phyloP scores from a whole-genome alignment of 148 eudicot genomes.

The Arctostaphylos glauca region DNA sequence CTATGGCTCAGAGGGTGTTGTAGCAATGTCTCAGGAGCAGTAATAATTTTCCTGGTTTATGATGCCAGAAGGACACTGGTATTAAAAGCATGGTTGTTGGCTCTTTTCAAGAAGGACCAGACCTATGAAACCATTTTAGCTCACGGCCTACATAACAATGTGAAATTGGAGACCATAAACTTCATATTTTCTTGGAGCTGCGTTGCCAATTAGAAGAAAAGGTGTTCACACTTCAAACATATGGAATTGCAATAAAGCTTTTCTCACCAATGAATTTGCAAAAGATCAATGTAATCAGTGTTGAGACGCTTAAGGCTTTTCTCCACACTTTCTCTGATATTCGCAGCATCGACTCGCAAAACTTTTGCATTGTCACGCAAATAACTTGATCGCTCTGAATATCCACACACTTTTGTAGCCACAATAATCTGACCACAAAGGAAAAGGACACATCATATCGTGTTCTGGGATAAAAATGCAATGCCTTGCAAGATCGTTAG shows the following conservation, averaged over 20 bases:
- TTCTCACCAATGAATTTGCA: conserved; percentile 91
- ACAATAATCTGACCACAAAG: conserved; percentile 54
- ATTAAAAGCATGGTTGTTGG: background rate
- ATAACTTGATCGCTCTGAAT: conserved; percentile 66
- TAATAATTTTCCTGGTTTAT: background rate
- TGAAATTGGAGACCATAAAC: background rate
- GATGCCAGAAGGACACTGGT: background rate
- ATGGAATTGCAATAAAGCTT: conserved; percentile 8
- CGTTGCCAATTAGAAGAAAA: background rate
- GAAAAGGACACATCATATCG: conserved; percentile 17
- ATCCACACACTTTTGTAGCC: conserved; percentile 94
- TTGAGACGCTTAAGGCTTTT: conserved; percentile 90
- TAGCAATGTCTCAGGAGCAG: background rate
- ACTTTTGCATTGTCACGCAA: conserved; percentile 69
- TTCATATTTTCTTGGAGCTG: background rate
- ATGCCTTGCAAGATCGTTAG: background rate
- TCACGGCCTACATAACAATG: background rate
- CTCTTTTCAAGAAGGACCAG: conserved; percentile 6
- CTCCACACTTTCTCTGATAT: conserved; percentile 93
- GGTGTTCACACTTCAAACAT: conserved; percentile 1
- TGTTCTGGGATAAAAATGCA: background rate
- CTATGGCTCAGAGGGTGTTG: background rate
- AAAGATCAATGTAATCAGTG: conserved; percentile 81
- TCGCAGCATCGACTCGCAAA: conserved; percentile 91
- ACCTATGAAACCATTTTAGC: conserved; percentile 10